Base-by-base conservation (phyloP, 2,329 filamentous ascomycete species). In the Zymoseptoria brevis region DNA sequence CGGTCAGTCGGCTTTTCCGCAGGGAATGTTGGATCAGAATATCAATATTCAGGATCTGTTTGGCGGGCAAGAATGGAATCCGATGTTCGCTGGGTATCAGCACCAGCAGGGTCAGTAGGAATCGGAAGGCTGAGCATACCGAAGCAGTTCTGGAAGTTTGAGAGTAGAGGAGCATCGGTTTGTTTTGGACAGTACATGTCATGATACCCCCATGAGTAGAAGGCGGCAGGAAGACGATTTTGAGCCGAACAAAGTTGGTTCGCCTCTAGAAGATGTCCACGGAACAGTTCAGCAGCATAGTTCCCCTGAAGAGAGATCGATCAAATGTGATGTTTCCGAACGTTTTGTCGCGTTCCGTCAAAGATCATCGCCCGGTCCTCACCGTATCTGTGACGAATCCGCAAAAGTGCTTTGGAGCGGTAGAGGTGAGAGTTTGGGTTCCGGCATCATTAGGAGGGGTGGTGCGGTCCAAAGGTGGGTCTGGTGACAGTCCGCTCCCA, bases 11-110 rank as follows among this genome's bases (percentile, higher is more conserved):
- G 58, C 57, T 58, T 48, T 71, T 65, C 59, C 72, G 53, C 68
- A 70, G 41, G 69, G 69, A 19, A 41, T 67, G 57, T 55, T 57
- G 54, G 53, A 59, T 45, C 58, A 60, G 13, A 69, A 71, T 48
- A 69, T 74, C 62, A 72, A 75, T 56, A 68, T 74, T 16, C 68
- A 73, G 45, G 68, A 71, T n/a, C 64, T 74, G 9, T 74, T 74
- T 52, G 73, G 73, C 35, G 71, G 71, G 2, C 61, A 67, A 4
- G 72, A 75, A 54, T 74, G 72, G 70, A 72, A 71, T 58, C 67
- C 71, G 4, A 68, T 70, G 63, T 61, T 67, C 49, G 57, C 57
- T 6, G 62, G 62, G 11, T 66, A 64, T 53, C 61, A 62, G 53
- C 57, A 58, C 21, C 61, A 63, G 22, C 59, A 57, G 50, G 52